These are phyloP conservation scores for Ochromonas danica DNA, from an alignment of 108 stramenopile species.

Conservation along the genomic window DNA sequence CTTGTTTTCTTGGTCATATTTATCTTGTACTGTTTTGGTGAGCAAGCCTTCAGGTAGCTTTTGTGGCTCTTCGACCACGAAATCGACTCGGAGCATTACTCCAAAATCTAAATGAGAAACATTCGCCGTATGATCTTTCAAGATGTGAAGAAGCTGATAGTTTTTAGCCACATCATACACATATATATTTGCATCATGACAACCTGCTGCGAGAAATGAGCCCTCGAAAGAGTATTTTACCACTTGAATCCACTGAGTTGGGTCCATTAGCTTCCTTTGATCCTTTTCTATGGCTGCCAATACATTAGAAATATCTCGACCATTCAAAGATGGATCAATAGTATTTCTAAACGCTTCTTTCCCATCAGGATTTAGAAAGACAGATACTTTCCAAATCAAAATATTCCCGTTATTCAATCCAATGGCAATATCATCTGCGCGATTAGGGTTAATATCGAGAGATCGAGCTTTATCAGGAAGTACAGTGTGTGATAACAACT, in stretches of 20 bases:
- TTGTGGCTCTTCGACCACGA: too few relatives aligned
- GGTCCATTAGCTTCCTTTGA: too few relatives aligned
- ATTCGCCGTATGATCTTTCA: neutral
- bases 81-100: too few relatives aligned
- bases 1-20: too few relatives aligned
- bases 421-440: neutral
- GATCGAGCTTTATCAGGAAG: neutral
- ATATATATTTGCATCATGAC: conserved; percentile 41
- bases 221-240: conserved; percentile 39
- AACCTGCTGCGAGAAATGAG: conserved; percentile 38
- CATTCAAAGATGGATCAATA: neutral
- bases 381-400: neutral
- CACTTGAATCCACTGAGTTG: neutral
- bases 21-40: too few relatives aligned
- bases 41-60: too few relatives aligned
- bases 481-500: neutral
- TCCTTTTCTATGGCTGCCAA: too few relatives aligned
- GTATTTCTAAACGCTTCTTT: neutral
- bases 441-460: neutral
- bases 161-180: conserved; percentile 5
- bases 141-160: neutral
- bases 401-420: conserved; percentile 18
- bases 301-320: neutral
- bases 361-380: neutral
- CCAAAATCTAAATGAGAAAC: conserved; percentile 36